Base-by-base conservation (phyloP, 2,329 filamentous ascomycete species). In the Venturiaceae sp. region DNA sequence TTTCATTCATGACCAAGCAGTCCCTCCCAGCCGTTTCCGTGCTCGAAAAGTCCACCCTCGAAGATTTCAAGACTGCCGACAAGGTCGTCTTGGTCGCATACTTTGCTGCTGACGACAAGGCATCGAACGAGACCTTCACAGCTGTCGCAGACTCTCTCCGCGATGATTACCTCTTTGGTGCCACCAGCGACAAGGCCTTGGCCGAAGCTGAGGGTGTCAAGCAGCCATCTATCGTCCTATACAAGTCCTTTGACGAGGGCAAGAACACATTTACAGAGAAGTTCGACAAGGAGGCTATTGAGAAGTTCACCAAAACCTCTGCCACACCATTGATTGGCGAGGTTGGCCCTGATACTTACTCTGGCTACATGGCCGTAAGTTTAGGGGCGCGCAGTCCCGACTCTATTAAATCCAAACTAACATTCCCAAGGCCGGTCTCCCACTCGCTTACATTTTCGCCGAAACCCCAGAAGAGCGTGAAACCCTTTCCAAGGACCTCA, bases 221-320 rank as follows among this genome's bases (percentile, higher is more conserved):
- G 73, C 84, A 87, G 69, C 94, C 94, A 63, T 85, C 88, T 59
- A 79, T 99, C 64, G 89, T 96, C 64, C 84, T 99, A 60, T 97
- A 97, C 87, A 97, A 99, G 84, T 82, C 86, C 61, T 99, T 97
- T 69, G 94, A 99, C 70, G 92, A 97, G 79, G 91, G 92, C 78
- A 96, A 96, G 84, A 84, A 85, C 67, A 79, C 86, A 66, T 96
- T 88, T 79, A 79, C 83, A 21, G 87, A 90, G 66, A 86, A 89
- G 74, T 92, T 97, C 69, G 88, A 90, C 44, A 82, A 81, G 61
- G 89, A 92, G 62, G 83, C 84, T 56, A 90, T 99, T 68, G 83
- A 85, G 71, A 81, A 81, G 65, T 99, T 96, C 77, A 84, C 88
- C 73, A 92, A 91, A 81, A 85, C 84, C 53, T 80, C 91, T 61